A percentile compares a stretch with the other conserved stretches of the same genome.
These are phyloP conservation scores for Daedaleopsis nitida DNA, from an alignment of 768 basidiomycete species.

Conservation along the genomic window DNA sequence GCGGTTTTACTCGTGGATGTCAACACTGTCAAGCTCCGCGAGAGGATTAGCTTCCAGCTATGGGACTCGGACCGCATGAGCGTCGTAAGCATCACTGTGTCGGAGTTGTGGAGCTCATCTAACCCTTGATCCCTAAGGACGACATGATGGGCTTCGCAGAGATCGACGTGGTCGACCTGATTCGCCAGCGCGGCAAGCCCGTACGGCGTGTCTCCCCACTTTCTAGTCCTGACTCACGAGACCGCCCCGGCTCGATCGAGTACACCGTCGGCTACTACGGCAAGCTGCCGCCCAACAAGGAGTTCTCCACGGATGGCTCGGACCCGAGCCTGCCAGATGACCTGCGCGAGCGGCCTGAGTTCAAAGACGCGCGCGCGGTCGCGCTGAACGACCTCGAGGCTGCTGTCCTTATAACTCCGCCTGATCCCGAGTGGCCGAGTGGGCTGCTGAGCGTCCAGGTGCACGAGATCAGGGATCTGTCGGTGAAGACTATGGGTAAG, in stretches of 20 bases:
- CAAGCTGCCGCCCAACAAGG: slow-evolving; percentile 39
- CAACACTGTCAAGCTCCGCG: slow-evolving; percentile 67
- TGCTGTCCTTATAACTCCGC: slow-evolving; percentile 45
- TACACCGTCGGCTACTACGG: slow-evolving; percentile 57
- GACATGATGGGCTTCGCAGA: slow-evolving; percentile 54
- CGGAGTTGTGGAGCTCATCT: background rate
- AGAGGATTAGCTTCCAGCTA: slow-evolving; percentile 62
- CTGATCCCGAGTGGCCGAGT: slow-evolving; percentile 61
- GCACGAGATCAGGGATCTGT: slow-evolving; percentile 66
- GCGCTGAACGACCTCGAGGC: slow-evolving; percentile 50
- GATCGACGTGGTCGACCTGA: slow-evolving; percentile 34
- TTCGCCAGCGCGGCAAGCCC: slow-evolving; percentile 30
- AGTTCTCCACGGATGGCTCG: slow-evolving; percentile 32
- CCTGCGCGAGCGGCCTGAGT: slow-evolving; percentile 46
- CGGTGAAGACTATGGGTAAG: slow-evolving; percentile 47
- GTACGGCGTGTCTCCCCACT: slow-evolving; percentile 28
- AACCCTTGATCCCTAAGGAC: slow-evolving; percentile 32
- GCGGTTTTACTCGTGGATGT: slow-evolving; percentile 61
- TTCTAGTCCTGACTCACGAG: slow-evolving; percentile 30
- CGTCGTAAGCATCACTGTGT: slow-evolving; percentile 21
- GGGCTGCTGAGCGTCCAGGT: slow-evolving; percentile 68
- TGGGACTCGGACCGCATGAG: slow-evolving; percentile 67
- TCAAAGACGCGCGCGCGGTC: slow-evolving; percentile 49
- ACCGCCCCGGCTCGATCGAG: slow-evolving; percentile 40
- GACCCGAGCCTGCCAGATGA: slow-evolving; percentile 40